phyloP scores from a whole-genome alignment of 2,329 filamentous ascomycete genomes.

The Didymella arachidicola region DNA sequence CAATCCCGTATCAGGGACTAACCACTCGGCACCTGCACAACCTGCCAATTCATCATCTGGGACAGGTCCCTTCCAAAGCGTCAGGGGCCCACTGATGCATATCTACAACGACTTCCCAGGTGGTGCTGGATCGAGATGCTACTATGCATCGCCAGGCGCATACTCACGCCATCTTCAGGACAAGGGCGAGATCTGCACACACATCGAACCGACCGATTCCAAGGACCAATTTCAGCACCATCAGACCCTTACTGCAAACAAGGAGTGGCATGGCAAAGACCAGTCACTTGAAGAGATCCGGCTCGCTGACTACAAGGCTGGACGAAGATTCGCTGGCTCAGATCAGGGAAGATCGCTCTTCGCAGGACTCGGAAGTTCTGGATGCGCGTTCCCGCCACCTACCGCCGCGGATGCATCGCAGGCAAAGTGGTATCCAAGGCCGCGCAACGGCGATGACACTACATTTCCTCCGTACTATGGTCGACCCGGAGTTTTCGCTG shows the following conservation, averaged over 20 bases:
- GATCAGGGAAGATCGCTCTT: not conserved
- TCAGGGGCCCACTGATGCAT: not conserved
- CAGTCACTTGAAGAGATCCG: slow-evolving; percentile 32
- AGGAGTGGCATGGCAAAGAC: slow-evolving; percentile 6
- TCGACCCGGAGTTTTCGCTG: not conserved
- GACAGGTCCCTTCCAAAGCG: not conserved
- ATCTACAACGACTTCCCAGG: not conserved
- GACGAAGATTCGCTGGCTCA: slow-evolving; percentile 3
- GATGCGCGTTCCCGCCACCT: not conserved
- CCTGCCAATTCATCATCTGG: not conserved
- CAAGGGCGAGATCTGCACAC: slow-evolving; percentile 17
- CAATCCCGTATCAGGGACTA: not conserved
- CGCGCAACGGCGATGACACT: not conserved
- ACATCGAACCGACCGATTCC: not conserved
- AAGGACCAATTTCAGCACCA: slow-evolving; percentile 11
- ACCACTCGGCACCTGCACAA: not conserved
- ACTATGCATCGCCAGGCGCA: not conserved
- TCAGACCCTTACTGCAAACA: slow-evolving; percentile 23
- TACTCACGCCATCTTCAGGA: slow-evolving; percentile 11
- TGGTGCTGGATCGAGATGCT: not conserved
- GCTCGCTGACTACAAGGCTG: slow-evolving; percentile 21
- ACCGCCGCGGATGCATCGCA: not conserved
- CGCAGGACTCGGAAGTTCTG: not conserved
- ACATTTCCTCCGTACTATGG: not conserved
- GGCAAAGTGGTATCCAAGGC: not conserved